phyloP scores from a whole-genome alignment of 75 land plant genomes.

The Pinus albicaulis region DNA sequence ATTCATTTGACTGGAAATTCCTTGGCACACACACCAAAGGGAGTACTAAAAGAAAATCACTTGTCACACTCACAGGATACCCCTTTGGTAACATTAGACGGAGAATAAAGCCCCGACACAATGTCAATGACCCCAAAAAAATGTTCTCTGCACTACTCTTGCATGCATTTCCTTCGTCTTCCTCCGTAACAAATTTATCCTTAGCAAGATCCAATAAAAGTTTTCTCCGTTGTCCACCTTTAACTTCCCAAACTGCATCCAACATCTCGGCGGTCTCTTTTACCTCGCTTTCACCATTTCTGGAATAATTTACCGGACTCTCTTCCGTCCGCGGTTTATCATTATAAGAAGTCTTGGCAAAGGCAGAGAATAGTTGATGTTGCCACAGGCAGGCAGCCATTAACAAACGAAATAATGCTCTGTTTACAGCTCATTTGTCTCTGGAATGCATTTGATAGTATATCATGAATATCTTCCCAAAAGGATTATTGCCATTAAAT shows the following conservation, averaged over 20 bases:
- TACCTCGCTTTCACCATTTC: not conserved
- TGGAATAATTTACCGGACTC: not conserved
- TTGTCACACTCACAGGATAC: slow-evolving; percentile 81
- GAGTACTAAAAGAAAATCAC: slow-evolving; percentile 92
- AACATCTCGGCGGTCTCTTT: slow-evolving; percentile 3
- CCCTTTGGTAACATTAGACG: slow-evolving; percentile 81
- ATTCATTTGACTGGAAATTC: slow-evolving; percentile 87
- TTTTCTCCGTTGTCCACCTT: slow-evolving; percentile 61
- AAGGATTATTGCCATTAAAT: not conserved
- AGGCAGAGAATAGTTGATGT: not conserved
- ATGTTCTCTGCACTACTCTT: not conserved
- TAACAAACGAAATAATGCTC: not conserved
- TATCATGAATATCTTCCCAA: not conserved
- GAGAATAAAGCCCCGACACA: slow-evolving; percentile 37
- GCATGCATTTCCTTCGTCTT: not conserved
- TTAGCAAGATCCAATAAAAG: slow-evolving; percentile 35
- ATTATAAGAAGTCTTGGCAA: slow-evolving; percentile 5
- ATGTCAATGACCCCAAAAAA: slow-evolving; percentile 5
- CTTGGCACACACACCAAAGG: slow-evolving; percentile 87
- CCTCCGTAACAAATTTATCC: slow-evolving; percentile 52
- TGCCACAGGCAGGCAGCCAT: not conserved
- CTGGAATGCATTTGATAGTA: not conserved
- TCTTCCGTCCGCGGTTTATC: not conserved
- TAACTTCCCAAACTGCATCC: slow-evolving; percentile 65
- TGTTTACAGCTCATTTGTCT: not conserved